A percentile compares a stretch with the other conserved stretches of the same genome.
Conservation (phyloP, 1,284 basidiomycete species). For the Pterula multifida region DNA sequence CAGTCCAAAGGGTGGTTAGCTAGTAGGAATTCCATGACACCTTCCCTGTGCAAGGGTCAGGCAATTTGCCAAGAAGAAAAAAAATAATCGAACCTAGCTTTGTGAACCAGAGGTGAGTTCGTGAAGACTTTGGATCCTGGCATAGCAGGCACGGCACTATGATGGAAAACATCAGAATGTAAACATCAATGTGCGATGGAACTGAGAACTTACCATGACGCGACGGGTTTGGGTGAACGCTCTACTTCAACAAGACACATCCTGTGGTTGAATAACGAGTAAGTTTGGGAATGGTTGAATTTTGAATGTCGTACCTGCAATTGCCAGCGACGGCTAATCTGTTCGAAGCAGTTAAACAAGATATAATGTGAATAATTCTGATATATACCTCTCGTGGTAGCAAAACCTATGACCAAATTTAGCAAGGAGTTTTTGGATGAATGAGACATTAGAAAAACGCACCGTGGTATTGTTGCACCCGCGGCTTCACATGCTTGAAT, state of each 20-base stretch:
- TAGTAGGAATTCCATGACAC: slow-evolving; percentile 98
- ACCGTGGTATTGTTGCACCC: slow-evolving; percentile 69
- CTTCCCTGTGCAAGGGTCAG: slow-evolving; percentile 48
- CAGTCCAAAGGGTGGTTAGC: slow-evolving; percentile 98
- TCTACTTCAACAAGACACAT: slow-evolving; percentile 99
- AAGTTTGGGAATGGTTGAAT: slow-evolving; percentile 1
- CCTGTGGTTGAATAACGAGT: slow-evolving; percentile 22
- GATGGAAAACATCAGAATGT: slow-evolving; percentile 7
- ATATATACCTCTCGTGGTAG: slow-evolving; percentile 74
- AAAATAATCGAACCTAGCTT: slow-evolving; percentile 58
- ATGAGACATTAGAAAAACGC: slow-evolving; percentile 7
- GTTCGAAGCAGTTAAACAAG: slow-evolving; percentile 7
- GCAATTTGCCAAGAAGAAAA: slow-evolving; percentile 4
- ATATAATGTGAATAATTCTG: slow-evolving; percentile 12
- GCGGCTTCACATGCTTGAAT: slow-evolving; percentile 95
- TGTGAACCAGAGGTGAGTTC: slow-evolving; percentile 90
- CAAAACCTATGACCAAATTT: slow-evolving; percentile 77
- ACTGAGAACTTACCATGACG: slow-evolving; percentile 51
- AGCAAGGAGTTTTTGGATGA: slow-evolving; percentile 4
- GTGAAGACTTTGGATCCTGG: slow-evolving; percentile 94
- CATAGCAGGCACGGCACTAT: slow-evolving; percentile 95
- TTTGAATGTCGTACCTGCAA: slow-evolving; percentile 58
- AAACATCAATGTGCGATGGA: background rate
- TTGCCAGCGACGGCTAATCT: slow-evolving; percentile 90
- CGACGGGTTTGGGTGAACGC: slow-evolving; percentile 88